Evolutionary conservation across 2,329 filamentous ascomycete genomes (phyloP).

Genomic region (Epichloe brachyelytri): DNA sequence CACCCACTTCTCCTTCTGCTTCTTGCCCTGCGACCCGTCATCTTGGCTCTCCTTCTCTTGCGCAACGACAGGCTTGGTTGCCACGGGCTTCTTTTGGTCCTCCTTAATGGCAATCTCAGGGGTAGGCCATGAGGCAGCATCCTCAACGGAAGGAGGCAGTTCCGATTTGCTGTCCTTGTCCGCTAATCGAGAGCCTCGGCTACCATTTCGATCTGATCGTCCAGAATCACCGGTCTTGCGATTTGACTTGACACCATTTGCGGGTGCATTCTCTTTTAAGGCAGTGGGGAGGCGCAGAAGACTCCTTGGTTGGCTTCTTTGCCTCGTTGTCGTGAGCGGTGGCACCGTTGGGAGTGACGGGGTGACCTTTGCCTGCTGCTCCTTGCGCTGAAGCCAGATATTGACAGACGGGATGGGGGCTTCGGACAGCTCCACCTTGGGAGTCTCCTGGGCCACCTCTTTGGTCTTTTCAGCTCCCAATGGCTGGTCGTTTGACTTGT

Average conservation of each 20-base stretch:
- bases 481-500: slow-evolving; percentile 36
- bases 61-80: slow-evolving; percentile 44
- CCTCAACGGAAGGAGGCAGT: slow-evolving; percentile 52
- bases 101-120: slow-evolving; percentile 62
- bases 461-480: slow-evolving; percentile 45
- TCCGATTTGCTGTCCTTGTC: slow-evolving; percentile 28
- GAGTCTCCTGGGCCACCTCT: slow-evolving; percentile 26
- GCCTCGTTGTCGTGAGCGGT: slow-evolving; percentile 25
- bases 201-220: slow-evolving; percentile 29
- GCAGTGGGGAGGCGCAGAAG: slow-evolving; percentile 5
- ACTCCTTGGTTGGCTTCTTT: slow-evolving; percentile 23
- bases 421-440: slow-evolving; percentile 58
- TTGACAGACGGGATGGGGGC: slow-evolving; percentile 78
- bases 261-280: slow-evolving; percentile 14
- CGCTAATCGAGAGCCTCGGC: slow-evolving; percentile 31
- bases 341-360: slow-evolving; percentile 23
- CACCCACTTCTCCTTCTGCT: slow-evolving; percentile 78
- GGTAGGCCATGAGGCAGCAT: slow-evolving; percentile 79
- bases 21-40: slow-evolving; percentile 28
- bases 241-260: slow-evolving; percentile 27
- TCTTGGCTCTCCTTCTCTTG: slow-evolving; percentile 54
- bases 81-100: slow-evolving; percentile 52
- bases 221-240: slow-evolving; percentile 29
- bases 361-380: slow-evolving; percentile 45
- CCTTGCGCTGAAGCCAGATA: slow-evolving; percentile 70